Conservation (phyloP, 495 filamentous ascomycete genomes). For the Penicillium longicatenatum region DNA sequence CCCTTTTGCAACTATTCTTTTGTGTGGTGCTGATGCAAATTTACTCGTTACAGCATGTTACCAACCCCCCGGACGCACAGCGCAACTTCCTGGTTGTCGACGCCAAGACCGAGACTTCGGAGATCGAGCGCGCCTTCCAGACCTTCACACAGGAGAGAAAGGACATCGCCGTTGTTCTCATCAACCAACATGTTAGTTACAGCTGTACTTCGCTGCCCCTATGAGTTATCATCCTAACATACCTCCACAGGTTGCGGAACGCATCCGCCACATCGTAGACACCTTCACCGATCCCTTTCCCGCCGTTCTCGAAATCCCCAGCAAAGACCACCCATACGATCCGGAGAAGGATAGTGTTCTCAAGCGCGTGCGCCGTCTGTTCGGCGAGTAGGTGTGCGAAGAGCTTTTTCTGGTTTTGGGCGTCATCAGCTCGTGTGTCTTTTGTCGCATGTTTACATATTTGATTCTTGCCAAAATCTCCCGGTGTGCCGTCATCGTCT, state of each 20-base stretch:
- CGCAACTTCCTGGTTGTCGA: constrained; percentile 99
- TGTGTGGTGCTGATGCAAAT: not conserved
- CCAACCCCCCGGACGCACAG: constrained; percentile 76
- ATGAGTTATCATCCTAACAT: not conserved
- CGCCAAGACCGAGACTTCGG: constrained; percentile 79
- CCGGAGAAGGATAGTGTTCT: constrained; percentile 98
- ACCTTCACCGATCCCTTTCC: constrained; percentile 57
- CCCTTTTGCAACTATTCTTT: not conserved
- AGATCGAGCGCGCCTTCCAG: constrained; percentile 91
- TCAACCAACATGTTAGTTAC: constrained; percentile 90
- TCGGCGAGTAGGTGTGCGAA: constrained; percentile 72
- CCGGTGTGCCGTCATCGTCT: not conserved
- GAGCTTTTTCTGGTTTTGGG: constrained; percentile 8
- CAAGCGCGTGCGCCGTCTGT: constrained; percentile 84
- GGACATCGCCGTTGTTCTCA: constrained; percentile 93
- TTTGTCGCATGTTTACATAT: constrained; percentile 16
- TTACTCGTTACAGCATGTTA: constrained; percentile 62
- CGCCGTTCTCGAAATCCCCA: constrained; percentile 85
- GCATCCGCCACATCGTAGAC: constrained; percentile 76
- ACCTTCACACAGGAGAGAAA: constrained; percentile 85
- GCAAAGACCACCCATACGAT: constrained; percentile 99
- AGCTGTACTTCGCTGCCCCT: not conserved
- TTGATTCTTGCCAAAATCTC: constrained; percentile 13
- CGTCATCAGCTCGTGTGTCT: constrained; percentile 4
- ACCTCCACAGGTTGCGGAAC: constrained; percentile 75